phyloP scores from a whole-genome alignment of 1,139 yeast genomes.

The Sugiyamaella grinbergsii region DNA sequence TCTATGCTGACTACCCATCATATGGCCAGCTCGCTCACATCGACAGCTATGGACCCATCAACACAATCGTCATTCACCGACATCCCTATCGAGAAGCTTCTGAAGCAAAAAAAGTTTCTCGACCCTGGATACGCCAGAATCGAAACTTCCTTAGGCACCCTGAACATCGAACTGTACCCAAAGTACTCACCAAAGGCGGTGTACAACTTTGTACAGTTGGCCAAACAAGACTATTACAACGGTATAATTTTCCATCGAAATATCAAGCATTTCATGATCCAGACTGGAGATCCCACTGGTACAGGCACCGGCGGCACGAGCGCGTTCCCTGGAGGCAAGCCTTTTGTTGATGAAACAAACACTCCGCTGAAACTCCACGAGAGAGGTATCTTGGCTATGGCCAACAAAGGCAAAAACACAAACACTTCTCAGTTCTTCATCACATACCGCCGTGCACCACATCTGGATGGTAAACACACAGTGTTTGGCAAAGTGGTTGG shows the following conservation, averaged over 20 bases:
- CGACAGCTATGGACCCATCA: constrained; percentile 39
- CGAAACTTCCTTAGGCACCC: constrained; percentile 47
- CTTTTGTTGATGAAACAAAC: constrained; percentile 57
- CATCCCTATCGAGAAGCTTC: constrained; percentile 34
- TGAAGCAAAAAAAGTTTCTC: constrained; percentile 38
- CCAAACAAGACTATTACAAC: constrained; percentile 46
- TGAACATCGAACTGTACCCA: constrained; percentile 45
- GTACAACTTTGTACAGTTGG: constrained; percentile 49
- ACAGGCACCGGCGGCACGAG: constrained; percentile 49
- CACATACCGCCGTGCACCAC: constrained; percentile 69
- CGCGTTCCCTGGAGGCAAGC: constrained; percentile 40
- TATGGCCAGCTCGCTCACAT: constrained; percentile 42
- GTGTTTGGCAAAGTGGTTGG: constrained; percentile 79
- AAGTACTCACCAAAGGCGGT: constrained; percentile 49
- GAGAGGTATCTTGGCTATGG: constrained; percentile 84
- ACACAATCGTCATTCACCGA: constrained; percentile 34
- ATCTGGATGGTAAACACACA: constrained; percentile 72
- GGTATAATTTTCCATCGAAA: constrained; percentile 51
- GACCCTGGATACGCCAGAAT: constrained; percentile 42
- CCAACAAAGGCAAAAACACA: constrained; percentile 62
- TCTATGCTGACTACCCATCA: constrained; percentile 38
- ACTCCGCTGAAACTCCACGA: constrained; percentile 72
- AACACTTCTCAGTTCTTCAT: constrained; percentile 82
- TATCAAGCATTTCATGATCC: constrained; percentile 53
- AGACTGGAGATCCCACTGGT: constrained; percentile 56